Conservation (phyloP, 176 grass and related monocot species). For the Paspalum notatum region DNA sequence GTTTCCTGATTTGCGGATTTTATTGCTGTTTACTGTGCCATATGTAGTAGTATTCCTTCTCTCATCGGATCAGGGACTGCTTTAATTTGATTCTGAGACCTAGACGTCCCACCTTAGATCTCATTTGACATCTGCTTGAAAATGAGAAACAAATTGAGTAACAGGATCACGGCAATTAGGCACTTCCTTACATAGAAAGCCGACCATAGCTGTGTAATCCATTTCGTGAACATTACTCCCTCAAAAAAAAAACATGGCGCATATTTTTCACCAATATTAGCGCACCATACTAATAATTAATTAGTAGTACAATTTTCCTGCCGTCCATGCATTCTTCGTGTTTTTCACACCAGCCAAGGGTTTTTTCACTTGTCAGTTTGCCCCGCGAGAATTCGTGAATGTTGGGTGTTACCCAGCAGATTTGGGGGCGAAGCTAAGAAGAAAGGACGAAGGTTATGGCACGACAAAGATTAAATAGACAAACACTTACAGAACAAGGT, state of each 20-base stretch:
- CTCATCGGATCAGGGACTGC: neutral
- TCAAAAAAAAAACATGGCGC: too few relatives aligned
- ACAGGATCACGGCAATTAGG: neutral
- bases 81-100: neutral
- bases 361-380: neutral
- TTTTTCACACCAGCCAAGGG: neutral
- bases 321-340: neutral
- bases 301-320: neutral
- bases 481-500: too few relatives aligned
- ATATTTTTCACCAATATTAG: too few relatives aligned
- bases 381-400: neutral
- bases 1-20: slow-evolving; percentile 6
- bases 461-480: too few relatives aligned
- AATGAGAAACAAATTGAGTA: neutral
- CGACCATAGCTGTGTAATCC: neutral
- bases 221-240: neutral
- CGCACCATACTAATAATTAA: too few relatives aligned
- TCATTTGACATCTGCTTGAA: slow-evolving; percentile 32
- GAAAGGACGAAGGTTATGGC: too few relatives aligned
- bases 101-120: slow-evolving; percentile 42
- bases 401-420: too few relatives aligned
- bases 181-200: neutral
- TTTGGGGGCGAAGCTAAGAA: too few relatives aligned
- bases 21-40: neutral
- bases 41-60: slow-evolving; percentile 27